A percentile compares a stretch with the other conserved stretches of the same genome.
phyloP scores from a whole-genome alignment of 1,284 basidiomycete genomes.

The Malassezia japonica region DNA sequence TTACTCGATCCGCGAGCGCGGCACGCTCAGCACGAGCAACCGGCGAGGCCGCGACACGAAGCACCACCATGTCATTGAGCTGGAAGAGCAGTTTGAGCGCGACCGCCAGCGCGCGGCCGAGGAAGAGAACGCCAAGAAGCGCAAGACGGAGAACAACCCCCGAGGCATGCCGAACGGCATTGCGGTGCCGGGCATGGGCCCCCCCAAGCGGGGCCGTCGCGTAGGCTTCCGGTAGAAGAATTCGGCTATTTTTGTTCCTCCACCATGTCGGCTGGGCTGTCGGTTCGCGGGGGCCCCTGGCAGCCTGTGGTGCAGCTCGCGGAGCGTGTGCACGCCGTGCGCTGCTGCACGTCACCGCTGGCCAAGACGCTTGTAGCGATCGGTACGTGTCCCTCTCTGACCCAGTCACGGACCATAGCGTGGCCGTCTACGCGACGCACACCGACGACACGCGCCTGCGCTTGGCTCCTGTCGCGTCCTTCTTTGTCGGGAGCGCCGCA shows the following conservation, averaged over 20 bases:
- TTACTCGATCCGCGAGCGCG: slow-evolving; percentile 78
- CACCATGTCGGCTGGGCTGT: slow-evolving; percentile 6
- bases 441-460: background rate
- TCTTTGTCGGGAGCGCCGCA: slow-evolving; percentile 4
- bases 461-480: slow-evolving; percentile 9
- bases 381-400: slow-evolving; percentile 1
- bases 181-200: slow-evolving; percentile 12
- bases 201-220: slow-evolving; percentile 5
- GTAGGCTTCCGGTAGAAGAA: background rate
- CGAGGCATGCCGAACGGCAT: slow-evolving; percentile 5
- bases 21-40: slow-evolving; percentile 59
- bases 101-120: slow-evolving; percentile 20
- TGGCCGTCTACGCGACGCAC: slow-evolving; percentile 2
- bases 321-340: slow-evolving; percentile 5
- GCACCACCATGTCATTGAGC: slow-evolving; percentile 75
- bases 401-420: slow-evolving; percentile 5
- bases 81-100: slow-evolving; percentile 55
- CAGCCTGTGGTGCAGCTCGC: slow-evolving; percentile 8
- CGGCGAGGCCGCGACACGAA: slow-evolving; percentile 62
- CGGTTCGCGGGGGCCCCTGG: slow-evolving; percentile 11
- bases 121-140: slow-evolving; percentile 10
- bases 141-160: slow-evolving; percentile 1
- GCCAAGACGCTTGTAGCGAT: slow-evolving; percentile 9
- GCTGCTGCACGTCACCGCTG: slow-evolving; percentile 13
- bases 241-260: background rate